Percentiles rank a stretch among this genome's conserved stretches.
Conservation (phyloP, 257 asterid species). For the Fraxinus americana region DNA sequence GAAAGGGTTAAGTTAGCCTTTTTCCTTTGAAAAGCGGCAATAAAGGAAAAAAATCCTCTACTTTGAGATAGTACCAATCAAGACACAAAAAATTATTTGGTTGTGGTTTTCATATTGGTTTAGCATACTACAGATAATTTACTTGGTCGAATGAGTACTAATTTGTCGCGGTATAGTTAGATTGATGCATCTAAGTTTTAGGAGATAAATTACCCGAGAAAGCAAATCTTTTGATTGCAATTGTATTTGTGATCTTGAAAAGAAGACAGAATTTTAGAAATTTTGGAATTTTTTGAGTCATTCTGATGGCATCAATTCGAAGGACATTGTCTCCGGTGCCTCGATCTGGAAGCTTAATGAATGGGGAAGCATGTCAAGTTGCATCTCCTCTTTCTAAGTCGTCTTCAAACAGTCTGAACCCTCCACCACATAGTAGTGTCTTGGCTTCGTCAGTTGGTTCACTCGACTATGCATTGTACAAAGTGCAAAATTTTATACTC, state of each 20-base stretch:
- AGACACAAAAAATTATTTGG: conserved; percentile 1
- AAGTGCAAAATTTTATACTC: conserved; percentile 44
- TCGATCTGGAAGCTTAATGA: conserved; percentile 48
- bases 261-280: conserved; percentile 13
- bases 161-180: background rate
- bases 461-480: conserved; percentile 52
- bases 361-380: conserved; percentile 58
- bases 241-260: background rate
- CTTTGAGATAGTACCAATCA: conserved; percentile 10
- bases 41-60: conserved; percentile 12
- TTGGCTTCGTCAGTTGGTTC: conserved; percentile 47
- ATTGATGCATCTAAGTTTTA: background rate
- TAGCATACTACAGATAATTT: conserved; percentile 14
- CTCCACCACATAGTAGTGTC: conserved; percentile 18
- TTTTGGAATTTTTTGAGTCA: conserved; percentile 14
- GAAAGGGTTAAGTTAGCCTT: conserved; percentile 16
- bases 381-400: conserved; percentile 74
- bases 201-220: background rate
- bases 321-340: conserved; percentile 71
- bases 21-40: background rate
- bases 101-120: background rate
- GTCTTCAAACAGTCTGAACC: conserved; percentile 49
- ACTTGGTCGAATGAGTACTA: background rate
- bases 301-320: conserved; percentile 73
- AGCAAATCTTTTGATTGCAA: conserved; percentile 2